Conservation (phyloP, 1,284 basidiomycete genomes). For the Phellopilus nigrolimitatus region DNA sequence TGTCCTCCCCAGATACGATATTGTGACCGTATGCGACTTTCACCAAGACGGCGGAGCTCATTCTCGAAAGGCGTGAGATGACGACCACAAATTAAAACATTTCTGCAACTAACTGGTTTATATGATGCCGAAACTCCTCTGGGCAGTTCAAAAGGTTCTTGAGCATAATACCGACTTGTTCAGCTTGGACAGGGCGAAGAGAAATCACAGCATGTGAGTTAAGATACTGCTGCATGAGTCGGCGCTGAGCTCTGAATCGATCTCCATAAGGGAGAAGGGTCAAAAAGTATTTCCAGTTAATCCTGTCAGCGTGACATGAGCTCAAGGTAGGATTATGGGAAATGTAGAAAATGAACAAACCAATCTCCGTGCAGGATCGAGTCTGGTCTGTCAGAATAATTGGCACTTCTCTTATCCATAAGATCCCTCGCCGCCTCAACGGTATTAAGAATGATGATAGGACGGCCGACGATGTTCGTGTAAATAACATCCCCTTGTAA, state of each 20-base stretch:
- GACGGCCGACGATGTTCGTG: conserved; percentile 27
- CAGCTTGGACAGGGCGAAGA: conserved; percentile 29
- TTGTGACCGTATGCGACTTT: conserved; percentile 9
- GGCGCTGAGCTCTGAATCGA: conserved; percentile 34
- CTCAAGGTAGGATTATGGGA: neutral
- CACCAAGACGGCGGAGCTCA: conserved; percentile 7
- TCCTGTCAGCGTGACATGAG: conserved; percentile 3
- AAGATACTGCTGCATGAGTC: conserved; percentile 30
- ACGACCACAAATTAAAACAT: neutral
- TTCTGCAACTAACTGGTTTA: conserved; percentile 28
- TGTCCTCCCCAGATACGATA: conserved; percentile 4
- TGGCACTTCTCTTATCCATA: conserved; percentile 31
- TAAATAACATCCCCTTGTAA: conserved; percentile 15
- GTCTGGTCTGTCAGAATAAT: conserved; percentile 35
- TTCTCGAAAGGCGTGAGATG: neutral
- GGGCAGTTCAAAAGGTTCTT: conserved; percentile 29
- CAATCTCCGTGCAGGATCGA: conserved; percentile 32
- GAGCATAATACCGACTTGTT: conserved; percentile 30
- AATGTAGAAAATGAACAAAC: neutral
- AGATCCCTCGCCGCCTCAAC: conserved; percentile 30
- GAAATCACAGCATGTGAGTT: conserved; percentile 24
- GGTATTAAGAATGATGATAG: conserved; percentile 33
- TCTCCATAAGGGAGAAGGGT: conserved; percentile 32
- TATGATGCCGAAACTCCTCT: conserved; percentile 25
- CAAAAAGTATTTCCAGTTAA: conserved; percentile 32